Base-by-base conservation (phyloP, 78 protist species). In the Isochrysis galbana region DNA sequence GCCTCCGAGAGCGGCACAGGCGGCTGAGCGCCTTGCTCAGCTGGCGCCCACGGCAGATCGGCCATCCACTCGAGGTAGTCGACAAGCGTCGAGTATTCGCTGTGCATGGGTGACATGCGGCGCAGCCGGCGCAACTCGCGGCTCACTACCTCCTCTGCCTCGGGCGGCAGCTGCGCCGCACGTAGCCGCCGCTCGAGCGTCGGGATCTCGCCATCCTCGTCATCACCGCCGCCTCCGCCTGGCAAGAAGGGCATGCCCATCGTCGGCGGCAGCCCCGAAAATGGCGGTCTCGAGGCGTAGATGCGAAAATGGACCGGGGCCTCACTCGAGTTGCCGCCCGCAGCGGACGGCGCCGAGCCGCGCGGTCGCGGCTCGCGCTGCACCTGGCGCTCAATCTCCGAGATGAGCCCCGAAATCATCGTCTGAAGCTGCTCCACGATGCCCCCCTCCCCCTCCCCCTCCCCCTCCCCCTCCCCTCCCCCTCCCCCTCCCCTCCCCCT, bases 11-110 rank as follows among this genome's bases (percentile, higher is more conserved):
- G 41, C 29, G 41, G 1, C 39, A 69, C 14, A 14, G 41, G 39
- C 78, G 34, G 41, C 34, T 2, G 41, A 34, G 78, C 11, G 42
- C 42, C 1, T n/a, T n/a, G n/a, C 72, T 61, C 19, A 7, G n/a
- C 25, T 46, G 45, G 21, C 19, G 96, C 94, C 98, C 97, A 97
- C 45, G 98, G 98, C 55, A 98, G 41, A 0, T 47, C 41, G 10
- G 98, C 96, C 21, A 97, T 55, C 98, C 98, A 97, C 88, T 98
- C 99, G 54, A 98, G 94, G 83, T 98, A 97, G 29, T 78, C 38
- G 41, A 80, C 0, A 17, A 26, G 23, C 47, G 41, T 17, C 34
- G 88, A 39, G 54, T 80, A 80, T n/a, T 80, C 88, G 38, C 55
- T 7, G 39, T 80, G 88, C 88, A 29, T 21, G 29, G 88, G 88